Evolutionary conservation across 2,329 filamentous ascomycete species (phyloP).

Genomic region (Pyrenophora tritici-repentis): DNA sequence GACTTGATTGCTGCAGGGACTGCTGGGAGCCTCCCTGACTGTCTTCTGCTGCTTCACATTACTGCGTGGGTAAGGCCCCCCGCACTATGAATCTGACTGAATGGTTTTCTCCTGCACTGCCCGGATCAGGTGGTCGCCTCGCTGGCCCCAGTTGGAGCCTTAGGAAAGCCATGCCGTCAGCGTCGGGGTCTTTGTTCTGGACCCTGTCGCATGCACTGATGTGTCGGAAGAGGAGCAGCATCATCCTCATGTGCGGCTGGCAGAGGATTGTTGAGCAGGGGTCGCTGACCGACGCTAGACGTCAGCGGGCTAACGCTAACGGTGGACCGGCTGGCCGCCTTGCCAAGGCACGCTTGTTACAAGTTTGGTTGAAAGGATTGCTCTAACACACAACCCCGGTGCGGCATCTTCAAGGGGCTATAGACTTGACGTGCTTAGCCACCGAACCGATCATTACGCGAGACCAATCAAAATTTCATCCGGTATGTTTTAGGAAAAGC

Average conservation of each 20-base stretch:
- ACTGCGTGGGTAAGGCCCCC: not conserved
- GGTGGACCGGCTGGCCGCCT: not conserved
- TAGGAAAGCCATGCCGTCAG: not conserved
- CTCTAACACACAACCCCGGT: not conserved
- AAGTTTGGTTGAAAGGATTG: not conserved
- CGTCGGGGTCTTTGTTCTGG: not conserved
- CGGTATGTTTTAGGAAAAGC: not conserved
- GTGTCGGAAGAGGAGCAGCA: not conserved
- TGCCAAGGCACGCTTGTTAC: constrained; percentile 1
- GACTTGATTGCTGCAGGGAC: not conserved
- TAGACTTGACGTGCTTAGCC: not conserved
- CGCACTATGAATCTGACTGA: not conserved
- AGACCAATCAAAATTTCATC: no score
- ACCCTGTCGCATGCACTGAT: not conserved
- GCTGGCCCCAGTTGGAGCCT: not conserved
- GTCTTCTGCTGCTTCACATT: not conserved
- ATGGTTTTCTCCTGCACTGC: not conserved
- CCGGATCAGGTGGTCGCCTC: not conserved
- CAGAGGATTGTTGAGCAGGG: not conserved
- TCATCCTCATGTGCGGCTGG: not conserved
- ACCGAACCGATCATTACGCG: not conserved
- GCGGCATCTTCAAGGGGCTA: constrained; percentile 1
- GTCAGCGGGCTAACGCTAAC: not conserved
- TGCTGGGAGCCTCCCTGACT: not conserved
- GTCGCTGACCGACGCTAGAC: not conserved